A percentile compares a stretch with the other conserved stretches of the same genome.
Conservation (phyloP, 495 filamentous ascomycete genomes). For the Evansstolkia leycettana region DNA sequence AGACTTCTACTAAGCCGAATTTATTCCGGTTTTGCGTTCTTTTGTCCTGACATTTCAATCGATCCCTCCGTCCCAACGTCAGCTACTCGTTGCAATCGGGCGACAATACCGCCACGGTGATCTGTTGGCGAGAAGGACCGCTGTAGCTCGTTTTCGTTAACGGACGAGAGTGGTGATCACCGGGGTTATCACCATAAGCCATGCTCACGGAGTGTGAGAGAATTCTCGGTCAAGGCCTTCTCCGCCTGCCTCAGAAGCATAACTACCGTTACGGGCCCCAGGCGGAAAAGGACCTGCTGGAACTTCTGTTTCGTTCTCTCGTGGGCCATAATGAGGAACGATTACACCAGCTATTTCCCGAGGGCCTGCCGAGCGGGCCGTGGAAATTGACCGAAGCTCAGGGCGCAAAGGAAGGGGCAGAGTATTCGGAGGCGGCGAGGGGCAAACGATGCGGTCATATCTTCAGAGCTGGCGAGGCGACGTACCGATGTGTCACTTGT, state of each 20-base stretch:
- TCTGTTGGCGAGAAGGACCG: no score
- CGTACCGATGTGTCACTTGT: slow-evolving; percentile 89
- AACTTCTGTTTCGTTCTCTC: slow-evolving; percentile 76
- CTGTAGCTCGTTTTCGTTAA: no score
- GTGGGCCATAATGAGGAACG: slow-evolving; percentile 60
- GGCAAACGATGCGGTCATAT: slow-evolving; percentile 98
- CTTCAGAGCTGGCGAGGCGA: slow-evolving; percentile 81
- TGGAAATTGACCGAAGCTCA: slow-evolving; percentile 78
- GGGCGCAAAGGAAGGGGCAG: slow-evolving; percentile 83
- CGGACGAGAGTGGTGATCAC: slow-evolving; percentile 23
- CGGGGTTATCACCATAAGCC: slow-evolving; percentile 12
- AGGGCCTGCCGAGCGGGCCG: slow-evolving; percentile 46
- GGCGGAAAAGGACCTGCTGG: slow-evolving; percentile 56
- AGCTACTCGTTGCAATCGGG: no score
- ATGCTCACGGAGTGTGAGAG: slow-evolving; percentile 63
- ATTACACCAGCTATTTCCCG: slow-evolving; percentile 66
- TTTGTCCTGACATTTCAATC: no score
- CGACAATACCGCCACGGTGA: no score
- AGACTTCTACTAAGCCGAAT: no score
- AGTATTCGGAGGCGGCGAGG: slow-evolving; percentile 84
- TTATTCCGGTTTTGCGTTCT: no score
- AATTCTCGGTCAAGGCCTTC: slow-evolving; percentile 63
- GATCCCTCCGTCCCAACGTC: no score
- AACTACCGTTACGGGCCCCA: slow-evolving; percentile 58
- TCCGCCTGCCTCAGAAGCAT: slow-evolving; percentile 55